Evolutionary conservation across 352 stramenopile species (phyloP), one percentile per base, ranked within the genome.

Genomic region (Pythium periplocum): DNA sequence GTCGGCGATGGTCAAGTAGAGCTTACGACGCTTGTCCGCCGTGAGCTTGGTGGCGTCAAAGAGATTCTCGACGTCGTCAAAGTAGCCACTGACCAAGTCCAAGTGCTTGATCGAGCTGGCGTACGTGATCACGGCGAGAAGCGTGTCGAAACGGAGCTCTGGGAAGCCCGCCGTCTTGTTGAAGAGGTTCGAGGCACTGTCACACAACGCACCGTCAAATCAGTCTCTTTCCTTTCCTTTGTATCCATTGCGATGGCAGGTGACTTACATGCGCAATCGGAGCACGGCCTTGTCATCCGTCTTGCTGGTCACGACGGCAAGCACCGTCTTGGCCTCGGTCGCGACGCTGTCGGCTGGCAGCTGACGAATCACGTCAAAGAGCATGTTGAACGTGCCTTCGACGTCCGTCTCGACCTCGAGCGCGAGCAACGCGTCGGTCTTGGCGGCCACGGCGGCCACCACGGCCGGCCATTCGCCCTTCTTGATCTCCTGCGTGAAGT

Each of bases 391-490:
- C 45, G 61, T 55, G 39, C 78, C 83, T 51, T 94, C 81, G 43
- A 90, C 79, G 59, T 92, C 83, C 34, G 75, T 90, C 71, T 90
- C 79, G 53, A 74, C 79, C 37, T 85, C 64, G 37, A 87, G 68
- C 56, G 71, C 70, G 47, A 94, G 66, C 41, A 94, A 51, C 50
- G 78, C 64, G 57, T 71, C 62, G 17, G 75, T 55, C 53, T 89
- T 81, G 41, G 81, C 66, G 9, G 41, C 32, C 10, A 90, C 70
- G 38, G 66, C 69, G 47, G 68, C 60, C 3, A 86, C 62, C 3
- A 90, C 75, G 6, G 79, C 54, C 2, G 62, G 56, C 2, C 61
- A 66, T 31, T 87, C 75, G 45, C 69, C 72, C 68, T 87, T 87
- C 63, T 89, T 85, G 45, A 87, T 78, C 45, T 87, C 73, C 6